Evolutionary conservation across 148 eudicot species (phyloP).

Genomic region (Bassia scoparia): DNA sequence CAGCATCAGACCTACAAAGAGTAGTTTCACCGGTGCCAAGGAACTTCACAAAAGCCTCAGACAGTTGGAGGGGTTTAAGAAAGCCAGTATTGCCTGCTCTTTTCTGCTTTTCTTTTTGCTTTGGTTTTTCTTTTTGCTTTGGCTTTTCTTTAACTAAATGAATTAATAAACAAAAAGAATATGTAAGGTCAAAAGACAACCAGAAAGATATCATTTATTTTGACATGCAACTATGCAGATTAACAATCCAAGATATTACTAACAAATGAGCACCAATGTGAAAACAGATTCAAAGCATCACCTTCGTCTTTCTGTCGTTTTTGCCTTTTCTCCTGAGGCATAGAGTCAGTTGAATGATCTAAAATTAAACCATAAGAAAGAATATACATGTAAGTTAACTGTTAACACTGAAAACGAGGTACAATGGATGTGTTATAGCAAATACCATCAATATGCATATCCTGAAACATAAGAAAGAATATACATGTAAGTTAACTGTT

Average conservation of each 20-base stretch:
- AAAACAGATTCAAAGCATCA: conserved; percentile 8
- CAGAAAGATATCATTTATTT: background rate
- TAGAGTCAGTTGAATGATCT: conserved; percentile 29
- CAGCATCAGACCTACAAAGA: conserved; percentile 40
- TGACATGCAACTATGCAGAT: background rate
- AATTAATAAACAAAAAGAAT: background rate
- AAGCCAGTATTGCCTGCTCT: conserved; percentile 42
- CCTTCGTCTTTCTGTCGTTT: conserved; percentile 37
- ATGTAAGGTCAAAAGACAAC: background rate
- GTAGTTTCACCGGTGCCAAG: conserved; percentile 55
- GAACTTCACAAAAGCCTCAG: conserved; percentile 50
- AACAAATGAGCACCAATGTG: background rate
- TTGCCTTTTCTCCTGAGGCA: conserved; percentile 31
- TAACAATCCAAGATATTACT: background rate
- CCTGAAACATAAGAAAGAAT: background rate
- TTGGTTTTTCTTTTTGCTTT: too few relatives aligned
- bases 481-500: background rate
- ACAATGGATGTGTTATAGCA: background rate
- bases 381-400: background rate
- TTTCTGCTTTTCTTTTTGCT: conserved; percentile 37
- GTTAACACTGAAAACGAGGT: background rate
- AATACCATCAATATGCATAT: background rate
- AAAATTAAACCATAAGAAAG: background rate
- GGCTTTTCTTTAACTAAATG: conserved; percentile 34
- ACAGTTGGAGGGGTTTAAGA: conserved; percentile 41